A percentile compares a stretch with the other conserved stretches of the same genome.
Conservation (phyloP, 371 early-diverging fungal genomes). For the Circinella umbellata region DNA sequence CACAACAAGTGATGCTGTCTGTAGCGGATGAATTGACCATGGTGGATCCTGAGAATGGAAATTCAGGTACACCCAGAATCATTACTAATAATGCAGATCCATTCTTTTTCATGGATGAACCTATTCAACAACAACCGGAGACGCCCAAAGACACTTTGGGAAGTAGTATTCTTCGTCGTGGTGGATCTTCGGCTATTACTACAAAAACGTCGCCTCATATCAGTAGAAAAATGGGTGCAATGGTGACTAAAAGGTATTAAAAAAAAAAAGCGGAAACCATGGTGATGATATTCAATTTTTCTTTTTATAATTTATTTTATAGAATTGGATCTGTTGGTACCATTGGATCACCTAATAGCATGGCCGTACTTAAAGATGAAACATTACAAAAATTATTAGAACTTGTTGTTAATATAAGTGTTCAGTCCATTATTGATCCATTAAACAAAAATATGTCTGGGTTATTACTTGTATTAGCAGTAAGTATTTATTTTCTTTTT, state of each 20-base stretch:
- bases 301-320: too few species aligned
- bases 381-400: slow-evolving; percentile 53
- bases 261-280: too few species aligned
- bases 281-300: too few species aligned
- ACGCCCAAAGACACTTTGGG: background rate
- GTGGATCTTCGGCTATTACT: slow-evolving; percentile 41
- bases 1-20: background rate
- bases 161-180: slow-evolving; percentile 48
- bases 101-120: slow-evolving; percentile 11
- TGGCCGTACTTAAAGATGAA: slow-evolving; percentile 24
- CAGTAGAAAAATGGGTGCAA: slow-evolving; percentile 33
- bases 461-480: slow-evolving; percentile 53
- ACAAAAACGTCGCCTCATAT: slow-evolving; percentile 57
- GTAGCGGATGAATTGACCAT: slow-evolving; percentile 13
- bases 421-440: slow-evolving; percentile 61
- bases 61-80: background rate
- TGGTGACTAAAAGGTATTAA: slow-evolving; percentile 17
- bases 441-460: slow-evolving; percentile 44
- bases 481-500: slow-evolving; percentile 27
- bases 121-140: too few species aligned
- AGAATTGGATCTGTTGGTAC: slow-evolving; percentile 4
- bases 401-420: slow-evolving; percentile 59
- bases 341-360: slow-evolving; percentile 2
- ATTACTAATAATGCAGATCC: background rate
- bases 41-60: background rate